These are phyloP conservation scores for Acephala macrosclerotiorum DNA, from an alignment of 2,329 filamentous ascomycete genomes.

Conservation along the genomic window DNA sequence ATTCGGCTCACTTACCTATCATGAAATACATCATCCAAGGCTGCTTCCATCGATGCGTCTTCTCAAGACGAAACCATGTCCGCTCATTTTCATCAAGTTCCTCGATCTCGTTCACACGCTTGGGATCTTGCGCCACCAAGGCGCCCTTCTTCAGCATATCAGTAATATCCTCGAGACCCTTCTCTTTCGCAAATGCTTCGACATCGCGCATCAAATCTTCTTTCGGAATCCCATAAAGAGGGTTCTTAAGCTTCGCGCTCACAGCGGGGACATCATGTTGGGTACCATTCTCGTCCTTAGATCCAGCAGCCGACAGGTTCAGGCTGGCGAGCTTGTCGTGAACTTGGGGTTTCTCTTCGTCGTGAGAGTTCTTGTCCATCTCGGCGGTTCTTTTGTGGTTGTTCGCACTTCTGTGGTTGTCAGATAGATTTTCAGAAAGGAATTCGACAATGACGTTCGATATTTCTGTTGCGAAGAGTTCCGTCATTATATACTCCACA, in stretches of 20 bases:
- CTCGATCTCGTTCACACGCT: slow-evolving; percentile 66
- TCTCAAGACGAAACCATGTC: slow-evolving; percentile 65
- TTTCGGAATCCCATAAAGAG: slow-evolving; percentile 60
- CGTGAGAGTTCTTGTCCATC: slow-evolving; percentile 1
- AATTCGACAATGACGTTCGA: neutral
- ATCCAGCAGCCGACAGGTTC: neutral
- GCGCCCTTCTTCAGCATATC: slow-evolving; percentile 72
- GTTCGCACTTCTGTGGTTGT: neutral
- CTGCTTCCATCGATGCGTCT: slow-evolving; percentile 72
- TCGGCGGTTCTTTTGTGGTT: neutral
- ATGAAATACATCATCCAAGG: slow-evolving; percentile 70
- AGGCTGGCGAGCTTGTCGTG: neutral
- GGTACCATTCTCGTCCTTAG: neutral
- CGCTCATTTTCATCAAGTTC: slow-evolving; percentile 68
- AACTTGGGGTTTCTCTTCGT: slow-evolving; percentile 18
- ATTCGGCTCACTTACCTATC: slow-evolving; percentile 47
- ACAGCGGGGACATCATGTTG: slow-evolving; percentile 13
- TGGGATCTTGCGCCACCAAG: slow-evolving; percentile 75
- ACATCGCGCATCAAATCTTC: slow-evolving; percentile 60
- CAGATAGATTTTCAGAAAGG: neutral
- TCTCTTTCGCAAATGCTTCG: slow-evolving; percentile 65
- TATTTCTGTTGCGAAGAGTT: no score
- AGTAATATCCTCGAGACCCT: slow-evolving; percentile 63
- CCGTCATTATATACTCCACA: neutral
- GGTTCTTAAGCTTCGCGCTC: slow-evolving; percentile 49